Base-by-base conservation (phyloP, 306 rosid species). In the Quercus mongolica region DNA sequence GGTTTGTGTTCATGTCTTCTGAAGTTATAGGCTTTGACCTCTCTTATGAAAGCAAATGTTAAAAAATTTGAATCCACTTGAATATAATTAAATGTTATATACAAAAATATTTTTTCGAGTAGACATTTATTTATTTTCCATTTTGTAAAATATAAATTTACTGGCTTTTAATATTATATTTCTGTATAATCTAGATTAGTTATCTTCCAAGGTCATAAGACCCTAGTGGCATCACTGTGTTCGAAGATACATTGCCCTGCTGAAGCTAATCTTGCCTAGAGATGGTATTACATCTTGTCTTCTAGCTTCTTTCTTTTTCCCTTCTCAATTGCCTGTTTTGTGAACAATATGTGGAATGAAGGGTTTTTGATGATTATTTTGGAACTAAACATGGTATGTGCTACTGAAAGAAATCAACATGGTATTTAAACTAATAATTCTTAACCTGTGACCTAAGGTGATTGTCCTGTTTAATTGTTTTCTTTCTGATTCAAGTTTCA, bases 241-340 rank as follows among this genome's bases (percentile, higher is more conserved):
- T 84, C 79, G 44, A 91, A 83, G 80, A 80, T 95, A 71, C 87
- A 75, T 49, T 90, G 86, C 74, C 97, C 96, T 75, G 85, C 90
- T 28, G 97, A 95, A 90, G 98, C 89, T 55, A 88, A 87, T 86
- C 91, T 91, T 31, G 56, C 90, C 25, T 95, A 97, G 99, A 91
- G 94, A 87, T 92, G 99, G 99, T 95, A 92, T 84, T 30, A 59
- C 61, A 23, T 30, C 69, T 63, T n/a, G 54, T 67, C 44, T 63
- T 52, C 51, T 52, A 11, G 46, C 41, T 79, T 74, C n/a, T 33
- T 76, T 74, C 19, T 6, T 28, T 9, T 64, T 35, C 33, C 15
- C 55, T 49, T 62, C 56, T 49, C 56, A 25, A 15, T 67, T 19
- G 19, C 19, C 17, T 67, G 6, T n/a, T 67, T 1, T 4, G 25